Evolutionary conservation across 1,139 yeast genomes (phyloP).

Genomic region (Geotrichum australiense): DNA sequence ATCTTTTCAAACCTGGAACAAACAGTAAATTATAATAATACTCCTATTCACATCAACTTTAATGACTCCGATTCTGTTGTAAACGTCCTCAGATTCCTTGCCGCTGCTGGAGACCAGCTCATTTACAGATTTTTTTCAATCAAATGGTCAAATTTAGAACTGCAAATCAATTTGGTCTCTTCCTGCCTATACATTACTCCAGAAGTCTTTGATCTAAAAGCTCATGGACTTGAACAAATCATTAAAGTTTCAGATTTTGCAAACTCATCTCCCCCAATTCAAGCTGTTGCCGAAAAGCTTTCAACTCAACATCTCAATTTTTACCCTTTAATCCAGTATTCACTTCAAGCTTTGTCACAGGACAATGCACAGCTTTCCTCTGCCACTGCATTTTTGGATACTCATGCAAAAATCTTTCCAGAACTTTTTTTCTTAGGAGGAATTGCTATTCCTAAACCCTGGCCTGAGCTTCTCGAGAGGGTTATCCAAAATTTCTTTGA

Average conservation of each 20-base stretch:
- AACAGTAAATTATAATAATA: conserved; percentile 10
- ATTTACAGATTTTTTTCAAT: conserved; percentile 13
- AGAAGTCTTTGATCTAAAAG: conserved; percentile 20
- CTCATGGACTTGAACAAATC: conserved; percentile 22
- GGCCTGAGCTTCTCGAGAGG: conserved; percentile 33
- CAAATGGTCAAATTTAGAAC: conserved; percentile 24
- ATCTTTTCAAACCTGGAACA: conserved; percentile 8
- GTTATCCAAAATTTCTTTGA: conserved; percentile 33
- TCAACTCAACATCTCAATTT: conserved; percentile 28
- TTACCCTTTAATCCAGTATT: conserved; percentile 26
- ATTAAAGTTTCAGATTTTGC: conserved; percentile 19
- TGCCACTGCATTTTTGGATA: conserved; percentile 31
- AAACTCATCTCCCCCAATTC: conserved; percentile 21
- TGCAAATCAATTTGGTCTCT: conserved; percentile 24
- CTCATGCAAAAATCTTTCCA: conserved; percentile 32
- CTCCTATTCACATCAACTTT: conserved; percentile 7
- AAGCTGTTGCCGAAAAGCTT: conserved; percentile 21
- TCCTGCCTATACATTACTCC: conserved; percentile 21
- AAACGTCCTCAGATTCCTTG: conserved; percentile 11
- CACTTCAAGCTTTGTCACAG: conserved; percentile 30
- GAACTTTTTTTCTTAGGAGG: conserved; percentile 36
- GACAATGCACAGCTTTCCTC: conserved; percentile 23
- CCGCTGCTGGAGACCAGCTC: conserved; percentile 13
- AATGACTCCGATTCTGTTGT: conserved; percentile 8
- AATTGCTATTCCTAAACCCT: conserved; percentile 32